These are phyloP conservation scores for Pezicula radicicola DNA, from an alignment of 2,329 filamentous ascomycete species.

Conservation along the genomic window DNA sequence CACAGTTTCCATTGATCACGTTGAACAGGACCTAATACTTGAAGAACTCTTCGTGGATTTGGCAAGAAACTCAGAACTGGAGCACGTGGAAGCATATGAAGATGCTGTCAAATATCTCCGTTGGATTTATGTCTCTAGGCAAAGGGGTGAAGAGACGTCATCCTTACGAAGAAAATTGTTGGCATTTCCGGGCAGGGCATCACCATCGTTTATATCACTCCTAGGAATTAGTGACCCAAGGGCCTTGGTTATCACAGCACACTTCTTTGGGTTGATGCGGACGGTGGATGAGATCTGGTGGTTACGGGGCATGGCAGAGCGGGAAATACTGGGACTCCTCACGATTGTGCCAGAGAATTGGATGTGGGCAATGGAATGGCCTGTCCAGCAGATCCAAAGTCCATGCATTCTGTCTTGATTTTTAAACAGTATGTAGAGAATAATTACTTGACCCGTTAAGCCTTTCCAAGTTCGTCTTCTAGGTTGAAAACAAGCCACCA, in stretches of 20 bases:
- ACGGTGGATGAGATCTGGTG: slow-evolving; percentile 30
- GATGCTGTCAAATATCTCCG: too few relatives aligned
- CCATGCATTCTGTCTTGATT: too few relatives aligned
- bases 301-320: slow-evolving; percentile 24
- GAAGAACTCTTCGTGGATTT: too few relatives aligned
- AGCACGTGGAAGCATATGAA: too few relatives aligned
- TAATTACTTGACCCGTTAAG: too few relatives aligned
- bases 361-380: slow-evolving; percentile 11
- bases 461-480: too few relatives aligned
- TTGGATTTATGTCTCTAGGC: too few relatives aligned
- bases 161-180: slow-evolving; percentile 3
- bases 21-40: too few relatives aligned
- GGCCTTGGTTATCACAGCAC: slow-evolving; percentile 15
- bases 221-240: slow-evolving; percentile 6
- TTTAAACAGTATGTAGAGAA: too few relatives aligned
- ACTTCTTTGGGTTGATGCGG: slow-evolving; percentile 28
- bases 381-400: neutral
- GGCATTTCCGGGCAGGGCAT: slow-evolving; percentile 3
- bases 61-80: too few relatives aligned
- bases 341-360: slow-evolving; percentile 8
- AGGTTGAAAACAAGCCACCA: too few relatives aligned
- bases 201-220: slow-evolving; percentile 4
- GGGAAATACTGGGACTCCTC: slow-evolving; percentile 10
- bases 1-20: too few relatives aligned
- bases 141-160: neutral